Evolutionary conservation across 2,329 filamentous ascomycete genomes (phyloP), one percentile per base, ranked within the genome.

Genomic region (Fusarium sp.): DNA sequence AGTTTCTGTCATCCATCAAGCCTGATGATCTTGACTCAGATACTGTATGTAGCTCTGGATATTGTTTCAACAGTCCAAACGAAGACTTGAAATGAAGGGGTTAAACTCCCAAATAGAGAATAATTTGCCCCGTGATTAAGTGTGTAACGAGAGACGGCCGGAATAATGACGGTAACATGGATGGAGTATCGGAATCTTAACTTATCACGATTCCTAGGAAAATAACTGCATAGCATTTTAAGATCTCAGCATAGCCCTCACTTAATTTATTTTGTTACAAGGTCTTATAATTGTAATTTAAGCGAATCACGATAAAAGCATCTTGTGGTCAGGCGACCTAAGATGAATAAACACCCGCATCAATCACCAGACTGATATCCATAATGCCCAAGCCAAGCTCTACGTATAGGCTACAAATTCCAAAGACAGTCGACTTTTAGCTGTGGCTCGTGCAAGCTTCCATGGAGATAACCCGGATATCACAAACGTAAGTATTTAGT

Each of bases 201-300:
- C 56, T 25, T 25, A 43, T 70, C 30, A 71, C 38, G 38, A 71
- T 60, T 42, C 33, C 56, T 43, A 71, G 18, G 53, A 69, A 38
- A 6, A 12, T 12, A 38, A 19, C 19, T 43, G 23, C 23, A 44
- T 8, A 49, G 23, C 25, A 44, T 46, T 50, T 16, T 58, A 35
- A 56, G 28, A 69, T 57, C 37, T 25, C n/a, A 61, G 38, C 23
- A 38, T 32, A 30, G 16, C 40, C 2, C 3, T 40, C 23, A 9
- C 23, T 53, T 38, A 15, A 28, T 54, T 50, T 9, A 35, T 6
- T 52, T 52, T 52, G 32, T 52, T 30, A 8, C 18, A 21, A 19
- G 35, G 5, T 19, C 18, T 37, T 19, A 11, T 11, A 6, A 11
- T 37, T 37, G 9, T 19, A 37, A 8, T 19, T 19, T 6, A 37